Evolutionary conservation across 768 basidiomycete genomes (phyloP).

Genomic region (Mycena olivaceomarginata): DNA sequence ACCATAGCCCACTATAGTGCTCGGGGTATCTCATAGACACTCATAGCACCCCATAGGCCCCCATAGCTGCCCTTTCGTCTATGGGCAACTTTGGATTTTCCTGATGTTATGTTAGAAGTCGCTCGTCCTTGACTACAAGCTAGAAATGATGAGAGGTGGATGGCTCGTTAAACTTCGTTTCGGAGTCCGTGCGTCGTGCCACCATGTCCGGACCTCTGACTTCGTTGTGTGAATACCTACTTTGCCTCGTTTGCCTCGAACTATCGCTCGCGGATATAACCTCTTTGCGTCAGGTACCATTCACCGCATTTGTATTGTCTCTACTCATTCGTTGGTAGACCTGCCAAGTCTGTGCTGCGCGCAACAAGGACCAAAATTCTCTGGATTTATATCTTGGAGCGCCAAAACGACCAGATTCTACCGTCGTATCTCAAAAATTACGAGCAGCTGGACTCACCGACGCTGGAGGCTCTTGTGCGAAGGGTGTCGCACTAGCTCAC

Average conservation of each 20-base stretch:
- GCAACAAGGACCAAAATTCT: conserved; percentile 12
- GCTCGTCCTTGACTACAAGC: no score
- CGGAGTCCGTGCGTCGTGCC: no score
- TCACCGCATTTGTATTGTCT: background rate
- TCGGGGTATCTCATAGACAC: no score
- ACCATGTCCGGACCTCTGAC: no score
- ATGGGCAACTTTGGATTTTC: no score
- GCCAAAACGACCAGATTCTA: background rate
- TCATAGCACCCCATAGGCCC: no score
- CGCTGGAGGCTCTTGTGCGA: conserved; percentile 18
- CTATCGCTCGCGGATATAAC: conserved; percentile 11
- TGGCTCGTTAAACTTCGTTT: no score
- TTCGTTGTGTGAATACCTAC: no score
- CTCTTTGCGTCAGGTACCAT: background rate
- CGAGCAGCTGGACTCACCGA: background rate
- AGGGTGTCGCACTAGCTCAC: background rate
- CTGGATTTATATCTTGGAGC: conserved; percentile 15
- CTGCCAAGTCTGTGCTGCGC: background rate
- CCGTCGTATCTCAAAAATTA: conserved; percentile 13
- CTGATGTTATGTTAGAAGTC: no score
- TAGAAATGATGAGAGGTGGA: no score
- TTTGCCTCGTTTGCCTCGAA: conserved; percentile 13
- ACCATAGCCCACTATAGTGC: no score
- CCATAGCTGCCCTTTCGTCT: no score
- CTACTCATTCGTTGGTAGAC: background rate